phyloP scores from a whole-genome alignment of 352 stramenopile species.

The Pythium vanterpoolii region DNA sequence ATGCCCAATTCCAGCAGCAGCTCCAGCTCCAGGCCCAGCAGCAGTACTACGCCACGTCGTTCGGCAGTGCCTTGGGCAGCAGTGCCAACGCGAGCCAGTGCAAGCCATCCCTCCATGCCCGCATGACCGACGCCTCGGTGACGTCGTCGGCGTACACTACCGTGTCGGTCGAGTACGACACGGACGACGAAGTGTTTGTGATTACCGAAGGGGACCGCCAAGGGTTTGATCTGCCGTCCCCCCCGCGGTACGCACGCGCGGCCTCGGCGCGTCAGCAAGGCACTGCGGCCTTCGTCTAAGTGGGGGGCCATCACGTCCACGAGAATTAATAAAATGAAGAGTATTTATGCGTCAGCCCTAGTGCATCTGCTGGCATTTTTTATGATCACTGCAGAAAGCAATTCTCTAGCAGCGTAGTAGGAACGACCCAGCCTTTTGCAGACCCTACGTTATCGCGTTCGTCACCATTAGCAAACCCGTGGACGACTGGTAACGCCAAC shows the following conservation, averaged over 20 bases:
- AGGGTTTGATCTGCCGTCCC: slow-evolving; percentile 16
- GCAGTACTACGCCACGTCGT: neutral
- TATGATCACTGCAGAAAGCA: too few relatives aligned
- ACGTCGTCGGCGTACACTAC: slow-evolving; percentile 21
- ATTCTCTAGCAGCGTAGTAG: too few relatives aligned
- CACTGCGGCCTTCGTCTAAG: slow-evolving; percentile 11
- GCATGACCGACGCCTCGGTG: slow-evolving; percentile 19
- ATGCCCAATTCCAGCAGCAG: slow-evolving; percentile 16
- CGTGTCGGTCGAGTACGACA: slow-evolving; percentile 8
- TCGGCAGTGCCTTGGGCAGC: neutral
- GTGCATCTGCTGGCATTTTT: too few relatives aligned
- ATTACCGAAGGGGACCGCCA: slow-evolving; percentile 10
- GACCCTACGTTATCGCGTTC: too few relatives aligned
- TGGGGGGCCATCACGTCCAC: too few relatives aligned
- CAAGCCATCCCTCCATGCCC: slow-evolving; percentile 5
- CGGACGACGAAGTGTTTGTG: slow-evolving; percentile 18
- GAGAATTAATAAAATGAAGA: neutral
- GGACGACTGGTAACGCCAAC: too few relatives aligned
- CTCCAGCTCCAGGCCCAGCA: slow-evolving; percentile 24
- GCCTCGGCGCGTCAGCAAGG: slow-evolving; percentile 1
- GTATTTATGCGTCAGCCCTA: neutral
- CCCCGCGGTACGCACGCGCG: slow-evolving; percentile 1
- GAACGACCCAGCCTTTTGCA: too few relatives aligned
- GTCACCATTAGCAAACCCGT: too few relatives aligned
- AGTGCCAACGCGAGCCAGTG: slow-evolving; percentile 10